Evolutionary conservation across 352 stramenopile species (phyloP), one percentile per base, ranked within the genome.

Genomic region (Peronospora belbahrii): DNA sequence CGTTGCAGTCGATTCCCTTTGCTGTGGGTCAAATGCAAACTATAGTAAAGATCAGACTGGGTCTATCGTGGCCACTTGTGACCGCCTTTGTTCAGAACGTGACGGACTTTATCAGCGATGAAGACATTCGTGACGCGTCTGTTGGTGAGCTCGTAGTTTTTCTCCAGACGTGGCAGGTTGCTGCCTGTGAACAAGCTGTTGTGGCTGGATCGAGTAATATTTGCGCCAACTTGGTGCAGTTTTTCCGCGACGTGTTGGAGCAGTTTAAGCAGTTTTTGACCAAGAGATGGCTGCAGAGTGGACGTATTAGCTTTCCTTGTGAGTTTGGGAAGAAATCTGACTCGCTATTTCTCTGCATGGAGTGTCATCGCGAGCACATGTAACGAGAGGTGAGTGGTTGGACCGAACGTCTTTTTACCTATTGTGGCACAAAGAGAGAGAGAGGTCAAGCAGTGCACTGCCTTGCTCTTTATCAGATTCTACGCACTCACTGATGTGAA

Each of bases 251-350:
- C 24, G 59, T 80, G 35, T 46, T 86, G 39, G 42, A 51, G 15
- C 62, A 77, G 25, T 88, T 88, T 54, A 88, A 88, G 59, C 60
- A 69, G 35, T 86, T 83, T 44, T 42, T 88, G 27, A 73, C 72
- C 44, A 68, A 68, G 48, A 22, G 52, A 9, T 88, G 77, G 77
- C 53, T 88, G 24, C 52, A 65, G 25, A 55, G 34, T 13, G 65
- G 62, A n/a, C 62, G 67, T 18, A 85, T 88, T 46, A 56, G 68
- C 43, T 85, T 81, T 37, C 74, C 77, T 20, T 88, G 77, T 48
- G 77, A 88, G 39, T 88, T 88, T 49, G 77, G 77, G 51, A 86
- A 88, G 36, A 88, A 86, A 50, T 86, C 74, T 9, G 62, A 74
- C 41, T 70, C 54, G 34, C 64, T 88, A 24, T 88, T 88, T 46